Base-by-base conservation (phyloP, 306 rosid genomes). In the Echinosophora koreensis region DNA sequence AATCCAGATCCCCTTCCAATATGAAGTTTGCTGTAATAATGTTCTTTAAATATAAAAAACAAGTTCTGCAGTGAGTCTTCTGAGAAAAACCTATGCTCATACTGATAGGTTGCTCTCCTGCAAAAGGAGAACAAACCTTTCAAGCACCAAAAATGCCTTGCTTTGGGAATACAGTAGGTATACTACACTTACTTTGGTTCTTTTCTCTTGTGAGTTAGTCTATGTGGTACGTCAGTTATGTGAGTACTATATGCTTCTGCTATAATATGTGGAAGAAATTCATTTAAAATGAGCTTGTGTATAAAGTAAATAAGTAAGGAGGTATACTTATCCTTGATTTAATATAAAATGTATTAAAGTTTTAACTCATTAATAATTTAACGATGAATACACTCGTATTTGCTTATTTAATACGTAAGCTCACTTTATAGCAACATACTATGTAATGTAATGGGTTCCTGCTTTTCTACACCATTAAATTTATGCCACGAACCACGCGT, bases 111-210 rank as follows among this genome's bases (percentile, higher is more conserved):
- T 15, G 35, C 22, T 71, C 52, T 16, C 56, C 15, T 27, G 58
- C 27, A 34, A 34, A 46, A 68, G 61, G 52, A 38, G 42, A 46
- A 37, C 46, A 39, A 6, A 13, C 15, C 60, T 16, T 8, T 47
- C 72, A 39, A 78, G 56, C 58, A 73, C 67, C 59, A 71, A 72
- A 71, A 41, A 83, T 73, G 86, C 51, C 67, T 4, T 57, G 3
- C 50, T 44, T 30, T 73, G 8, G 15, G 51, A 46, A 46, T 46
- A 12, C 6, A 46, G 9, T 12, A 46, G 51, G 15, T 46, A 46
- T 12, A 46, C 15, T 46, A 12, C 51, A 46, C 51, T 42, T 8
- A 42, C 49, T 46, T 11, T 12, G 5, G 51, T 46, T 46, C 5
- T 46, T 46, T 12, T 46, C 38, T 46, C 51, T 11, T 39, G 44